Base-by-base conservation (phyloP, 345 rosid genomes). In the Murraya paniculata region DNA sequence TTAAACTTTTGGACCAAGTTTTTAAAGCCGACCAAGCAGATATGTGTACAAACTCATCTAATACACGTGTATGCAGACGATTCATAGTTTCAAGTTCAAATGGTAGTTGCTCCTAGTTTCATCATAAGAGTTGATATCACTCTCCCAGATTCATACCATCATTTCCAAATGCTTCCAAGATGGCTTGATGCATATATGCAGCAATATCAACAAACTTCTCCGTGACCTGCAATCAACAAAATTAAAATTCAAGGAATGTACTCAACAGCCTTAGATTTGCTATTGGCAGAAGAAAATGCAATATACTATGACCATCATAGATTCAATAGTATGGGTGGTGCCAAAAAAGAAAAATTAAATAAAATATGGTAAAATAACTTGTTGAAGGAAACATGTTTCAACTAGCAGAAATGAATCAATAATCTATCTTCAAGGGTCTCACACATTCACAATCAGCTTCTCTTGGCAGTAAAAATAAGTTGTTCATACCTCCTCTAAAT, bases 191-290 rank as follows among this genome's bases (percentile, higher is more conserved):
- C 74, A 91, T 82, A 80, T 85, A 88, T 60, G 89, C 76, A 81
- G 89, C 88, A 33, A 91, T 84, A 68, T 89, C 91, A 31, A 93
- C 93, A 82, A 96, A 85, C 85, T 88, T 92, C 86, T 83, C 95
- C 83, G 84, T 83, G 72, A 91, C 86, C 99, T 96, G 90, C 77
- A 83, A 74, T 45, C 22, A 73, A 24, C 18, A 78, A 61, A 76
- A 73, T 59, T 55, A 36, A 78, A 64, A 69, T 64, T 64, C 68
- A 62, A 72, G 60, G 31, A 68, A 0, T 7, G 64, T n/a, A 55
- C 53, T 56, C 19, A 16, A 58, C 57, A 31, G 50, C 21, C 28
- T 4, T 39, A 28, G 59, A 28, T 28, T 25, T 41, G 10, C 39
- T 39, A 28, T 27, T 74, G 38, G 27, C 69, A 45, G 41, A 30